phyloP scores from a whole-genome alignment of 768 basidiomycete genomes.

The Termitomyces sp. region DNA sequence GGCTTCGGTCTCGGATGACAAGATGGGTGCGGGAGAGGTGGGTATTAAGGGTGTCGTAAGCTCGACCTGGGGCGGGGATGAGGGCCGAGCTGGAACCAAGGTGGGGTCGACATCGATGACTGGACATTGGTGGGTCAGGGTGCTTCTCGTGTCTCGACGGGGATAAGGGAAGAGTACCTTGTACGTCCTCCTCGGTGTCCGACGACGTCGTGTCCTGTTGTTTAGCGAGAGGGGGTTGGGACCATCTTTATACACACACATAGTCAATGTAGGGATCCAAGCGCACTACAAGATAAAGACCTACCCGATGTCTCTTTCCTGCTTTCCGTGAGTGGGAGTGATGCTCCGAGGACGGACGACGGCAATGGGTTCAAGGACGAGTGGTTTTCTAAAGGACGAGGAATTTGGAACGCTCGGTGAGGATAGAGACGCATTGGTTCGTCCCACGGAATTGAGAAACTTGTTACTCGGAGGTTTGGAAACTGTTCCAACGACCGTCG shows the following conservation, averaged over 20 bases:
- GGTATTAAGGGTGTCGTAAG: slow-evolving; percentile 1
- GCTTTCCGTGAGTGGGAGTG: not conserved
- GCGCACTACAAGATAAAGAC: not conserved
- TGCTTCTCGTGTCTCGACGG: not conserved
- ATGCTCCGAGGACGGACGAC: no score
- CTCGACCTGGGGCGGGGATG: not conserved
- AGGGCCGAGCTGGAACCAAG: not conserved
- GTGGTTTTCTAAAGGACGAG: slow-evolving; percentile 12
- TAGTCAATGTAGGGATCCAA: not conserved
- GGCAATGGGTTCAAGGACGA: slow-evolving; percentile 19
- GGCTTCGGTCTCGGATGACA: slow-evolving; percentile 16
- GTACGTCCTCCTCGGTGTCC: slow-evolving; percentile 36
- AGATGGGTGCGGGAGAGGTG: slow-evolving; percentile 5
- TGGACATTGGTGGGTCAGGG: not conserved
- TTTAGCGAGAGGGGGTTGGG: not conserved
- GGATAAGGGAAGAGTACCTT: slow-evolving; percentile 20
- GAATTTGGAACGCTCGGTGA: slow-evolving; percentile 17
- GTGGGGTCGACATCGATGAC: not conserved
- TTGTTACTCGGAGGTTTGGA: not conserved
- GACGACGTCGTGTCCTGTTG: slow-evolving; percentile 18
- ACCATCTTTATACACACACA: not conserved
- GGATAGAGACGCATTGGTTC: slow-evolving; percentile 12
- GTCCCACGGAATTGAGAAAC: slow-evolving; percentile 2
- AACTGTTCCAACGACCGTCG: slow-evolving; percentile 5
- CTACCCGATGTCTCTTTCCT: not conserved